Evolutionary conservation across 345 rosid species (phyloP), one percentile per base, ranked within the genome.

Genomic region (Pugionium dolabratum): DNA sequence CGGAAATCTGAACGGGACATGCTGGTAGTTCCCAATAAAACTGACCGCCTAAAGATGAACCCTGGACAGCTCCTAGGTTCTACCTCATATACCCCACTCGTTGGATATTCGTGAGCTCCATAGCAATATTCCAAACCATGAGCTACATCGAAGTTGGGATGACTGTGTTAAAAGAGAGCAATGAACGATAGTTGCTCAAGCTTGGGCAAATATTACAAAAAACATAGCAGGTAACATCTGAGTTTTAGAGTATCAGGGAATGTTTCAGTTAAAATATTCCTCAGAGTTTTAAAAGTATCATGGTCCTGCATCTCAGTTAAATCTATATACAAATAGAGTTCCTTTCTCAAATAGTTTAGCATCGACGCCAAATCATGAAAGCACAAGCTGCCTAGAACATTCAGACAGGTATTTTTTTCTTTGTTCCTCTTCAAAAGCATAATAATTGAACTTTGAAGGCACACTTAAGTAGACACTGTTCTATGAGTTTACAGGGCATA

Each of bases 1-100:
- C 81, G 88, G 71, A 90, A 84, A 66, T 94, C 97, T 25, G 89
- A 79, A 33, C 55, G 74, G 26, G 96, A 80, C 97, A 90, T 75
- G 81, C 57, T 64, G 39, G 81, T 81, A 58, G 75, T 86, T 27
- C 99, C 97, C 80, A 90, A 56, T 28, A 83, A 69, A 66, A 90
- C 75, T 0, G 99, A 88, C 27, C 96, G 83, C 54, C 99, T 83
- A 67, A 86, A 94, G 51, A 83, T 79, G 80, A 94, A 94, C 67
- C 99, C 96, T 11, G 99, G 99, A 75, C 95, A 94, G 64, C 79
- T 82, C 81, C 35, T 85, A 64, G 99, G 99, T 62, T 94, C 96
- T 76, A 88, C 95, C 74, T 94, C 96, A 54, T 88, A 94, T 25
- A 94, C 89, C 9, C 99, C 99, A 66, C 97, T 94, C 33, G 79